Base-by-base conservation (phyloP, 495 filamentous ascomycete species). In the Podospora tetraspora region DNA sequence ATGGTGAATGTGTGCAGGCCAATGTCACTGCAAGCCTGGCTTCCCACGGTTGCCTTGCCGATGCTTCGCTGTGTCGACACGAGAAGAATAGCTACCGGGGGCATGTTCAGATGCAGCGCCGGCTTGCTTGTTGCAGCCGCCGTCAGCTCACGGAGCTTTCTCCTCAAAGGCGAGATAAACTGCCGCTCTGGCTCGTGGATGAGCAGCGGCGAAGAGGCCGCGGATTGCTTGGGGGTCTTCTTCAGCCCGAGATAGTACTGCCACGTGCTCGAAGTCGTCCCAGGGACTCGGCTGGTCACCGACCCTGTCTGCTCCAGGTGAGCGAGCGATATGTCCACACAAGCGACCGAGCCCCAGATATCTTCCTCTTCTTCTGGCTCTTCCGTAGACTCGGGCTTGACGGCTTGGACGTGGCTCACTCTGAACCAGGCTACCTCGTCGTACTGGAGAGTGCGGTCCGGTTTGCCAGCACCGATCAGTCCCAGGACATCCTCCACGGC, bases 41-140 rank as follows among this genome's bases (percentile, higher is more conserved):
- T 83, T 0, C 92, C 92, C 9, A 93, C 72, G 5, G 87, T 91
- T 21, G 89, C 84, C 76, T 99, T 99, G 25, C 95, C 95, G 70
- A 98, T 96, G 60, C 90, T 89, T 59, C 96, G 87, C 72, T 99
- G 95, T 4, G 91, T 95, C 3, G 94, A 97, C 4, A 90, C 89
- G 10, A 99, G 81, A 1, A 99, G 83, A 65, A 99, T 90, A 3
- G 93, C 91, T 27, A 97, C 84, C 0, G 95, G 93, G 56, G 93
- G 92, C 80, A 98, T 86, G 27, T 89, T 88, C 3, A 99, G 82
- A 74, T 94, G 88, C 59, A 97, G 86, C 10, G 95, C 95, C 34
- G 92, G 86, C 61, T 93, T 89, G 72, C 91, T 96, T 1, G 92
- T 97, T 1, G 95, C 91, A 30, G 92, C 93, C 52, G 92, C 87